Percentiles rank a stretch among this genome's conserved stretches.
These are phyloP conservation scores for Stemphylium beticola DNA, from an alignment of 2,329 filamentous ascomycete genomes.

Conservation along the genomic window DNA sequence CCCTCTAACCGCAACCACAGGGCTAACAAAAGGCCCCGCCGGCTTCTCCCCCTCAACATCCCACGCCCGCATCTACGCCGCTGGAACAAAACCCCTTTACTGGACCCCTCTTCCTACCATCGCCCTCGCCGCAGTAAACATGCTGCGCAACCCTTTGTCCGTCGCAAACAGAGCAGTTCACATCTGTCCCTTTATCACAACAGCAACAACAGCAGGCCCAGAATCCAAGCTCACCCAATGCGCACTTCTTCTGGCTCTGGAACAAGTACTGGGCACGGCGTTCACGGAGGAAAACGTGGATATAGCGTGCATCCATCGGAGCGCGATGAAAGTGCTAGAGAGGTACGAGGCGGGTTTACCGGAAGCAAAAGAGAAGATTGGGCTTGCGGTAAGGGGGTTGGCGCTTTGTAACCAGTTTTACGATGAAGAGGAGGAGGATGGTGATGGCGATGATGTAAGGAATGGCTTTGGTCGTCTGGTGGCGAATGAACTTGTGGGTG, in stretches of 20 bases:
- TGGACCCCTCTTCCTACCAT: constrained; percentile 44
- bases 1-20: constrained; percentile 28
- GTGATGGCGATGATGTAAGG: constrained; percentile 7
- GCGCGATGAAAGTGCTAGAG: constrained; percentile 36
- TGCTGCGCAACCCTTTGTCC: constrained; percentile 34
- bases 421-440: constrained; percentile 26
- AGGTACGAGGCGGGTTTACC: constrained; percentile 24
- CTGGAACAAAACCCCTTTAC: constrained; percentile 31
- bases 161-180: constrained; percentile 38
- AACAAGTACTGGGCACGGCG: constrained; percentile 23
- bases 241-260: constrained; percentile 31
- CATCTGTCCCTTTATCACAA: constrained; percentile 30
- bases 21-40: constrained; percentile 47
- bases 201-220: background rate
- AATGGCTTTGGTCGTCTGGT: constrained; percentile 34
- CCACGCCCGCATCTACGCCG: no score
- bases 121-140: no score
- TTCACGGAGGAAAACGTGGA: constrained; percentile 38
- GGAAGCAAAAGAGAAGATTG: background rate
- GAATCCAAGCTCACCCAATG: constrained; percentile 31
- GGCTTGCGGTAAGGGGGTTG: constrained; percentile 36
- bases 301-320: constrained; percentile 35
- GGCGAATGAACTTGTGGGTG: constrained; percentile 40
- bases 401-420: constrained; percentile 42
- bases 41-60: constrained; percentile 43